These are phyloP conservation scores for Suhomyces bribrorum DNA, from an alignment of 1,139 yeast genomes.

Conservation along the genomic window DNA sequence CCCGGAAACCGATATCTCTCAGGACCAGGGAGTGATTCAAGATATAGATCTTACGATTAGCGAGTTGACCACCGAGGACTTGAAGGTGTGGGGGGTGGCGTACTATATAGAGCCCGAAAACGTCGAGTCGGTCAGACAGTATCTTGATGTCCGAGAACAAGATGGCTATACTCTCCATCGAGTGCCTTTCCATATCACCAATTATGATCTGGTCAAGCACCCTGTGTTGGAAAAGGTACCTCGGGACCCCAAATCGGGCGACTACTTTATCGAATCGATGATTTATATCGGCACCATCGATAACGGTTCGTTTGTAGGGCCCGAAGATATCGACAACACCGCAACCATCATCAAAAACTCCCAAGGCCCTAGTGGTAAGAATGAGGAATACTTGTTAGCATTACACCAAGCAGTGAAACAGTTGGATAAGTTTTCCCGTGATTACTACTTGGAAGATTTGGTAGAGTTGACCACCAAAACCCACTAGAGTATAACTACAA, in stretches of 20 bases:
- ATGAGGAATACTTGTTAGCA: slow-evolving; percentile 64
- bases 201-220: slow-evolving; percentile 23
- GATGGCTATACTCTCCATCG: slow-evolving; percentile 79
- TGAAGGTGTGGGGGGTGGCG: slow-evolving; percentile 78
- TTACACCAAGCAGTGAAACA: slow-evolving; percentile 55
- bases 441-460: slow-evolving; percentile 42
- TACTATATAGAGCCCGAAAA: slow-evolving; percentile 72
- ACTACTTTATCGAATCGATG: slow-evolving; percentile 52
- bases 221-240: slow-evolving; percentile 16
- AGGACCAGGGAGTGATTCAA: slow-evolving; percentile 6
- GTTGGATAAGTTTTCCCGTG: slow-evolving; percentile 42
- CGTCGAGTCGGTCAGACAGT: slow-evolving; percentile 61
- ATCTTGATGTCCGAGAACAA: slow-evolving; percentile 80
- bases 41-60: slow-evolving; percentile 18
- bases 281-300: slow-evolving; percentile 85
- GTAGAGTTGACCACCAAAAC: slow-evolving; percentile 14
- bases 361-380: slow-evolving; percentile 80
- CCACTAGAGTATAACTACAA: not conserved
- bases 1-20: slow-evolving; percentile 8
- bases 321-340: slow-evolving; percentile 59
- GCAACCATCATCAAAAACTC: slow-evolving; percentile 59
- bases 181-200: slow-evolving; percentile 61
- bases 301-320: slow-evolving; percentile 83
- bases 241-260: slow-evolving; percentile 32
- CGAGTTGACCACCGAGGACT: slow-evolving; percentile 42